A percentile compares a stretch with the other conserved stretches of the same genome.
These are phyloP conservation scores for Globisporangium okanoganense DNA, from an alignment of 352 stramenopile species.

Conservation along the genomic window DNA sequence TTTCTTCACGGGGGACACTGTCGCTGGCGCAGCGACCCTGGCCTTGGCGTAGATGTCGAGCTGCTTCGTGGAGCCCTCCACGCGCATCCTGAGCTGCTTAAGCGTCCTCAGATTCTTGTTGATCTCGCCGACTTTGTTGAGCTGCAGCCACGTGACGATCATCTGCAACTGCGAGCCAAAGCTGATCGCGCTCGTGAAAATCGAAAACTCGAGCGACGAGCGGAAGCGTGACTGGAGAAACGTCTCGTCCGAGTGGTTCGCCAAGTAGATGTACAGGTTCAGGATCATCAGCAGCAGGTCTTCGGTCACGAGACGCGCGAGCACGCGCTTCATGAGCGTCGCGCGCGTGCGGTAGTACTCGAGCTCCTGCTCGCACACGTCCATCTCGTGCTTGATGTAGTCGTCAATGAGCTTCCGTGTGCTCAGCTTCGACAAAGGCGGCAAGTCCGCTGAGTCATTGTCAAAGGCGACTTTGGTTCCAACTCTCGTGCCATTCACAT, in stretches of 20 bases:
- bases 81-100: neutral
- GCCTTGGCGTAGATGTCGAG: neutral
- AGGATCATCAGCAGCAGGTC: constrained; percentile 20
- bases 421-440: neutral
- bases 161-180: constrained; percentile 20
- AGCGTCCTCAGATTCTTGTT: constrained; percentile 5
- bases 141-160: constrained; percentile 16
- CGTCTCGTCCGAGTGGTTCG: constrained; percentile 13
- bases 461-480: neutral
- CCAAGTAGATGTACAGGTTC: constrained; percentile 21
- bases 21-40: neutral
- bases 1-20: constrained; percentile 7
- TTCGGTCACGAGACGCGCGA: constrained; percentile 16
- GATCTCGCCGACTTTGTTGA: constrained; percentile 17
- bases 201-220: constrained; percentile 22
- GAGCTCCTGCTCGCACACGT: constrained; percentile 12
- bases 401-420: constrained; percentile 5
- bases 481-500: neutral
- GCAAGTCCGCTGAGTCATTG: neutral
- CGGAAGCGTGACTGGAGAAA: constrained; percentile 18
- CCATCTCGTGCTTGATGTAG: constrained; percentile 10
- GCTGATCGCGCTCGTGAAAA: constrained; percentile 19
- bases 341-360: constrained; percentile 15
- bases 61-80: neutral
- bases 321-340: constrained; percentile 22